Evolutionary conservation across 495 filamentous ascomycete species (phyloP), one percentile per base, ranked within the genome.

Genomic region (Neurospora sp.): DNA sequence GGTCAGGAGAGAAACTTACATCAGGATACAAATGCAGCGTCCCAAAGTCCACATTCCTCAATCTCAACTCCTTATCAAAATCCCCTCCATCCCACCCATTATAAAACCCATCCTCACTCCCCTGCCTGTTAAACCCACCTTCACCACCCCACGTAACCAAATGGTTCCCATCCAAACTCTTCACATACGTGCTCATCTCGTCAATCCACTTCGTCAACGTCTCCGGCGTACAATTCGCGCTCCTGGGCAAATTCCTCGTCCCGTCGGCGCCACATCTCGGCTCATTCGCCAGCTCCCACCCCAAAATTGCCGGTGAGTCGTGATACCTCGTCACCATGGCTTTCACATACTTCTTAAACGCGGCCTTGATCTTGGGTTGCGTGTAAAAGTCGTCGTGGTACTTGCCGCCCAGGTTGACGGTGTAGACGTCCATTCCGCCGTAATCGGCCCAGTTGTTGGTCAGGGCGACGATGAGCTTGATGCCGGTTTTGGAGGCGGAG

Each of bases 21-120:
- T 86, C 83, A 0, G 89, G 88, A 79, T 93, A 93, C 53, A 88
- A 79, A 76, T 92, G 90, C 77, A 92, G 87, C 3, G 88, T 89
- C 35, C 86, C 89, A 76, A 90, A 92, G 78, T 92, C 90, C 61
- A 92, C 84, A 14, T 83, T 88, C 3, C 81, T 42, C 59, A 92
- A 84, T 31, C 75, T 76, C 3, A 92, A 80, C 74, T 91, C 89
- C 71, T 79, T 80, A 41, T 87, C 86, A 71, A 91, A 92, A 79
- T 92, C 88, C n/a, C 86, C 80, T 12, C 90, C 90, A 78, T 92
- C 89, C 70, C 75, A 79, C 53, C 82, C 85, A 20, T 79, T 80
- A 81, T 90, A 92, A 0, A 88, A 87, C 77, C 89, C 90, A 75
- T 86, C 86, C 53, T 88, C 85, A 14, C 80, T 80, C 14, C 65